Base-by-base conservation (phyloP, 495 filamentous ascomycete species). In the Pseudoneurospora amorphoporcata region DNA sequence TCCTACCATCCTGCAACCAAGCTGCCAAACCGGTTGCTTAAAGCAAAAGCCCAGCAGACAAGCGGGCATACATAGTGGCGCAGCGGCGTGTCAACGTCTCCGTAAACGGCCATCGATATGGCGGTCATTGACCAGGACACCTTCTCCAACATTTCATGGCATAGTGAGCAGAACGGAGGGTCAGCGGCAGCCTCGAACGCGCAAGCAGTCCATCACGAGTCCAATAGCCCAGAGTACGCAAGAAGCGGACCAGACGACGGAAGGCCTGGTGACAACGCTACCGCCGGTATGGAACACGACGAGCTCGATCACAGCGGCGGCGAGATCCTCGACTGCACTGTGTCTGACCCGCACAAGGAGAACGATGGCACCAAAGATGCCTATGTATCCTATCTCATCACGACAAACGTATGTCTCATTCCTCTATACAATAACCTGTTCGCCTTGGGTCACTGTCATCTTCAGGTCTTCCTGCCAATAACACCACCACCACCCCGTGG, bases 311-410 rank as follows among this genome's bases (percentile, higher is more conserved):
- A 91, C 68, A 84, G 92, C 73, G 92, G 89, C 71, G 90, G 92
- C 70, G 94, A 94, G 69, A 87, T 88, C 37, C 87, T 99, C 58
- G 92, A 97, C 76, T 97, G 93, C 79, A 89, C 80, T 40, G 94
- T 99, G 35, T 87, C 88, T 65, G 86, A 89, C 53, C 94, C 95
- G 19, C 86, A 93, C 76, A 98, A 97, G 79, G 95, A 97, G 82
- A 93, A 92, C 76, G 94, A 98, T 77, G 95, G 96, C n/a, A 96
- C 94, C 69, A 98, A 97, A 82, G 94, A 98, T 83, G 91, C 93
- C 69, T 99, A 95, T 84, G 90, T 98, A 69, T 98, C 95, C 8
- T 99, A 98, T 82, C 83, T 94, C 37, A 93, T 98, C 72, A 94
- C 93, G 61, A 97, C 96, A 37, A 85, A 92, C 82, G 95, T 97